These are phyloP conservation scores for Xylariaceae sp. DNA, from an alignment of 2,329 filamentous ascomycete genomes.

Conservation along the genomic window DNA sequence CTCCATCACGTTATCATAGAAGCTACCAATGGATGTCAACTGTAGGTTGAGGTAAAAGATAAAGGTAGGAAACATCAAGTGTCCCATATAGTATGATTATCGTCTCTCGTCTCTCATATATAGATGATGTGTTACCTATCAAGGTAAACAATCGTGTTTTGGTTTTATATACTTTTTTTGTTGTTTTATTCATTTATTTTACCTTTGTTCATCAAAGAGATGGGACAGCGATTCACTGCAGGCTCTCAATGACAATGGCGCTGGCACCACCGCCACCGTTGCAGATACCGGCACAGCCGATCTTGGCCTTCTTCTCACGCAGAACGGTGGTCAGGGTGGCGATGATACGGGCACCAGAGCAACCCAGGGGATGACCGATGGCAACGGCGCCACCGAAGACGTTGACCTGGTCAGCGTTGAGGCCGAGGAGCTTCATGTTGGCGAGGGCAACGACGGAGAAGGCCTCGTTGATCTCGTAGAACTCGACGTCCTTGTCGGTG, in stretches of 20 bases:
- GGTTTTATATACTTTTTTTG: background rate
- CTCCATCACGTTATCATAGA: too few species aligned
- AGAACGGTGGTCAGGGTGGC: slow-evolving; percentile 85
- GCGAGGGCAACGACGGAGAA: slow-evolving; percentile 95
- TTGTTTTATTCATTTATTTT: background rate
- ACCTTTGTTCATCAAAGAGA: slow-evolving; percentile 11
- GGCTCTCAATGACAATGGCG: slow-evolving; percentile 80
- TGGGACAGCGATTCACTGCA: slow-evolving; percentile 29
- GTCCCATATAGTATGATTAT: background rate
- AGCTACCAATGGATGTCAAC: too few species aligned
- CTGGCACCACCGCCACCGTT: slow-evolving; percentile 96
- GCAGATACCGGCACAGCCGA: slow-evolving; percentile 92
- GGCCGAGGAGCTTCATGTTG: slow-evolving; percentile 84
- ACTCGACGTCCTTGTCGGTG: slow-evolving; percentile 72
- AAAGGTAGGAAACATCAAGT: too few species aligned
- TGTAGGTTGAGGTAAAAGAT: too few species aligned
- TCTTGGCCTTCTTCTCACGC: slow-evolving; percentile 85
- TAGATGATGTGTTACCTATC: background rate
- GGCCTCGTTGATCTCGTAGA: slow-evolving; percentile 98
- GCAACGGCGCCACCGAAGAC: slow-evolving; percentile 92
- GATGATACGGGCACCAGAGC: slow-evolving; percentile 88
- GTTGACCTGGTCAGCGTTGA: slow-evolving; percentile 85
- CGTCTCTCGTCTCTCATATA: background rate
- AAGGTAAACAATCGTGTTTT: background rate
- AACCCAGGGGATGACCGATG: slow-evolving; percentile 90